phyloP scores from a whole-genome alignment of 2,329 filamentous ascomycete genomes.

The Furcasterigmium furcatum region DNA sequence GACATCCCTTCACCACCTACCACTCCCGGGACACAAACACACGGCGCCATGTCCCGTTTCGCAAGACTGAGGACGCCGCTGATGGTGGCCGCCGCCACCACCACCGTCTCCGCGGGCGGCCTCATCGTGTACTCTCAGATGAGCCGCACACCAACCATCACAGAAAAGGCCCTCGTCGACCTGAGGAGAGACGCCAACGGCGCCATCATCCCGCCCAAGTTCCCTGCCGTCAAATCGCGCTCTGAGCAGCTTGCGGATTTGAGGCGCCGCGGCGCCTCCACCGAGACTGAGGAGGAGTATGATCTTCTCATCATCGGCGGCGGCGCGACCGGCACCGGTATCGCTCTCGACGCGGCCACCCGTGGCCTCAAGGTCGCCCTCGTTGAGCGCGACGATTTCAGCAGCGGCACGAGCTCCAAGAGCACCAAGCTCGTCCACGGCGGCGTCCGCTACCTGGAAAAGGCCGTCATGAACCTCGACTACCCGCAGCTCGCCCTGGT shows the following conservation, averaged over 20 bases:
- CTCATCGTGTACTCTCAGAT: slow-evolving; percentile 22
- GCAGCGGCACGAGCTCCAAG: slow-evolving; percentile 78
- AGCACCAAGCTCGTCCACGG: slow-evolving; percentile 86
- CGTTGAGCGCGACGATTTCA: slow-evolving; percentile 82
- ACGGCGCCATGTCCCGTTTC: slow-evolving; percentile 28
- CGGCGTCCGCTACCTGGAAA: slow-evolving; percentile 81
- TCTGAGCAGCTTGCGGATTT: slow-evolving; percentile 36
- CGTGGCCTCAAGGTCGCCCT: slow-evolving; percentile 76
- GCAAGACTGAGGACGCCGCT: slow-evolving; percentile 29
- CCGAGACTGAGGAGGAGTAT: slow-evolving; percentile 50
- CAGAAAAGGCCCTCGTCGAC: slow-evolving; percentile 27
- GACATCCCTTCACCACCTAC: too few relatives aligned
- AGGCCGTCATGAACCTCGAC: slow-evolving; percentile 82
- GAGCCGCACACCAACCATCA: slow-evolving; percentile 21
- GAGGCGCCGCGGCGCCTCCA: slow-evolving; percentile 18
- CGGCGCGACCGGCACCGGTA: slow-evolving; percentile 75
- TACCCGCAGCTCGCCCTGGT: slow-evolving; percentile 81
- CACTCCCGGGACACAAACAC: neutral
- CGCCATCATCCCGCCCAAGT: slow-evolving; percentile 32
- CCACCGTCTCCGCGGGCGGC: slow-evolving; percentile 20
- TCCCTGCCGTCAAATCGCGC: slow-evolving; percentile 28
- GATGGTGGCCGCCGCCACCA: slow-evolving; percentile 20
- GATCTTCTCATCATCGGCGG: slow-evolving; percentile 77
- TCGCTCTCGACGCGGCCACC: slow-evolving; percentile 77
- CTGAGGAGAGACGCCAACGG: slow-evolving; percentile 30